Conservation (phyloP, 2,329 filamentous ascomycete genomes). For the Trichoderma guizhouense region DNA sequence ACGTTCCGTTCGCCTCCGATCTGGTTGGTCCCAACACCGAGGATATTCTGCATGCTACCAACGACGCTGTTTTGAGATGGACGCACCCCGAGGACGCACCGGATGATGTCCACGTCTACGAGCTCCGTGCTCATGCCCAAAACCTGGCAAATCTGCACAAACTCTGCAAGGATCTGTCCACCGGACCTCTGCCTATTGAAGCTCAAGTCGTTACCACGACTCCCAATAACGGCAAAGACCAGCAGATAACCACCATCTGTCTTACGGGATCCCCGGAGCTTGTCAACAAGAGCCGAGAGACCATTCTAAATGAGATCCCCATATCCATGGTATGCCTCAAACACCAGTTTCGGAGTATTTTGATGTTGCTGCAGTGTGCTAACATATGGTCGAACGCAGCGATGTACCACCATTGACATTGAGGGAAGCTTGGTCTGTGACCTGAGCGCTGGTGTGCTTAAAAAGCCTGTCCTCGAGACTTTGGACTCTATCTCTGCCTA, state of each 20-base stretch:
- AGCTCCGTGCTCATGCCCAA: conserved; percentile 85
- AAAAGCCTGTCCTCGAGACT: conserved; percentile 74
- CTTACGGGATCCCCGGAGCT: conserved; percentile 83
- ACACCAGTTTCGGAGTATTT: background rate
- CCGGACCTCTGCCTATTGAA: conserved; percentile 67
- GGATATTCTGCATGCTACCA: conserved; percentile 89
- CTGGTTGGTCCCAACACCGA: conserved; percentile 89
- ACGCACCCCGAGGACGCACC: conserved; percentile 84
- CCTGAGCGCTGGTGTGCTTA: conserved; percentile 60
- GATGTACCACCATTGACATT: conserved; percentile 89
- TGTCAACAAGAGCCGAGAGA: conserved; percentile 85
- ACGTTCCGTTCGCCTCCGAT: conserved; percentile 91
- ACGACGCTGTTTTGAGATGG: conserved; percentile 85
- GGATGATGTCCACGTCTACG: conserved; percentile 79
- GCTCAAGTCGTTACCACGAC: conserved; percentile 81
- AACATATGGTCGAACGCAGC: conserved; percentile 48
- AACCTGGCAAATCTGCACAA: conserved; percentile 77
- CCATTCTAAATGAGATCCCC: conserved; percentile 85
- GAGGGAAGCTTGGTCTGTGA: conserved; percentile 89
- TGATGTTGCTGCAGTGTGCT: conserved; percentile 11
- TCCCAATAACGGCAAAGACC: conserved; percentile 66
- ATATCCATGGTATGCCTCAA: conserved; percentile 75
- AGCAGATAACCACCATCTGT: conserved; percentile 80
- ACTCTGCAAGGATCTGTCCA: conserved; percentile 78
- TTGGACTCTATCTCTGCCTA: conserved; percentile 83